Base-by-base conservation (phyloP, 106 monocot genomes). In the Dioscorea dumetorum region DNA sequence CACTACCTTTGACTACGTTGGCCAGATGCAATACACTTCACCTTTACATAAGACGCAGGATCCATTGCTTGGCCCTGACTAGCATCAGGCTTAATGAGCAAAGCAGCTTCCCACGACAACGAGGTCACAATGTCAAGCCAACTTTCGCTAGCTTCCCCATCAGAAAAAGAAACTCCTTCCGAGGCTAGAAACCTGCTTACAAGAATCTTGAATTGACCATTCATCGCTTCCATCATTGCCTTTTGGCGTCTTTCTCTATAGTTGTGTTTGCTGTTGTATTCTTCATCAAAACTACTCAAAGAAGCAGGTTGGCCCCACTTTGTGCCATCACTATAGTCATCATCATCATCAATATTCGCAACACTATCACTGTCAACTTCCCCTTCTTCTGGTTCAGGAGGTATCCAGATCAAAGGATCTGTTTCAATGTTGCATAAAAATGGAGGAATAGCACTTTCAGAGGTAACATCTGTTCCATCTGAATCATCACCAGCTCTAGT, bases 61-160 rank as follows among this genome's bases (percentile, higher is more conserved):
- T 99, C 99, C 99, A 99, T 99, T 49, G 87, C 90, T 70, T 73
- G 90, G 51, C 99, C 99, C 64, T 89, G 77, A 34, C 62, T 84
- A 60, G 86, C 88, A 79, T 85, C 86, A 32, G 99, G 93, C 51
- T 87, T 90, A 54, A 99, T 64, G 49, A 99, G 79, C 35, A 79
- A 62, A n/a, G 90, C 93, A 79, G 99, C 90, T 72, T 90, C 78
- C 99, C 92, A 93, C 22, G 99, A 99, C 59, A 99, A 78, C 34
- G 77, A 75, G 33, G 85, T 76, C 68, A 99, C 77, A 68, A 99
- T 74, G 41, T 85, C 76, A 58, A 90, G 79, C 99, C 99, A 99
- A 56, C 72, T 82, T 57, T 85, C 66, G 61, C 15, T 66, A 61
- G 7, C 62, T 9, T 78, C 84, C n/a, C 48, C 57, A 5, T 58